Conservation (phyloP, 2,329 filamentous ascomycete genomes). For the Penicillium sp. region DNA sequence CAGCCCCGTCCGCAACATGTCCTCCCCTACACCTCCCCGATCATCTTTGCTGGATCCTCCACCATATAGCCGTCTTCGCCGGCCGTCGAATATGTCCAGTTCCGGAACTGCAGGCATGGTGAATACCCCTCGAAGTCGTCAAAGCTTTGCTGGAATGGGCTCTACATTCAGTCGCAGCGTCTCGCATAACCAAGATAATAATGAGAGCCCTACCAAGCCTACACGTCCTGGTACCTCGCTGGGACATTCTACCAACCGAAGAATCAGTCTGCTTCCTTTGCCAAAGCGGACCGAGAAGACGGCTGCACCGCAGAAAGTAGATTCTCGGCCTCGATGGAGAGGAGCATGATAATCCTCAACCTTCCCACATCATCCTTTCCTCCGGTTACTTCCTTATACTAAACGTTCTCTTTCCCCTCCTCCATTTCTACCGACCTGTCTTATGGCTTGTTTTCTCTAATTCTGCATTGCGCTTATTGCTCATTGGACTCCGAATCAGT, state of each 20-base stretch:
- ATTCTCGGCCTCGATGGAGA: slow-evolving; percentile 40
- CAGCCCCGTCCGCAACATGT: slow-evolving; percentile 27
- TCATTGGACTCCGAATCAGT: neutral
- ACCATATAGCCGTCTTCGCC: slow-evolving; percentile 43
- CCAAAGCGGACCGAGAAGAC: slow-evolving; percentile 35
- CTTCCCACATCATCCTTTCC: neutral
- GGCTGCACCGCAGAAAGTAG: slow-evolving; percentile 25
- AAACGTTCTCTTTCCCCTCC: neutral
- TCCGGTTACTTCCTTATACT: neutral
- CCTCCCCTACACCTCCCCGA: slow-evolving; percentile 30
- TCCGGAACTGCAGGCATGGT: slow-evolving; percentile 14
- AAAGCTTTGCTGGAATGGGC: slow-evolving; percentile 37
- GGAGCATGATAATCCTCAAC: neutral
- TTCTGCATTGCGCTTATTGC: neutral
- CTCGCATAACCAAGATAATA: slow-evolving; percentile 20
- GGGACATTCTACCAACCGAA: slow-evolving; percentile 39
- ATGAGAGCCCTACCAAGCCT: slow-evolving; percentile 31
- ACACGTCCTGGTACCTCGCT: slow-evolving; percentile 40
- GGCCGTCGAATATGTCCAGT: slow-evolving; percentile 17
- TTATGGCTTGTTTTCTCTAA: neutral
- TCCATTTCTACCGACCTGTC: neutral
- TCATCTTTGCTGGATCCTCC: slow-evolving; percentile 40
- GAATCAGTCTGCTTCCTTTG: slow-evolving; percentile 43
- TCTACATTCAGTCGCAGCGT: slow-evolving; percentile 31
- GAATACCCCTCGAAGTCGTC: slow-evolving; percentile 37